Evolutionary conservation across 345 rosid species (phyloP), one percentile per base, ranked within the genome.

Genomic region (Lepidium sativum): DNA sequence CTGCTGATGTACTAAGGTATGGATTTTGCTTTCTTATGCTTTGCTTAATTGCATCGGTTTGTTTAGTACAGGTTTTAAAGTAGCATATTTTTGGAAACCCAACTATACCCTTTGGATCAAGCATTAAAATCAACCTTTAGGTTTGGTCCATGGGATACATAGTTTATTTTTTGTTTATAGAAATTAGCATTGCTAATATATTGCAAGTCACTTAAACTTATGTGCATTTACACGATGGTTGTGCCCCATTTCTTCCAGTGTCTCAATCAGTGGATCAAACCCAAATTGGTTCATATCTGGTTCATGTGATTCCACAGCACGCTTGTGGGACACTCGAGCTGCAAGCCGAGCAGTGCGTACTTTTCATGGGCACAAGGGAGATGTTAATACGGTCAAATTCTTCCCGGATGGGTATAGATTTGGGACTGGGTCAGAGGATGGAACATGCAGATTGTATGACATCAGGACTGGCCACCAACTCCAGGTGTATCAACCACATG

Each of bases 341-440:
- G 96, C 99, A 51, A 91, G 99, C 83, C 78, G 91, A 76, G 97
- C 99, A n/a, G 85, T 80, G 44, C 85, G 79, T 16, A 86, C 91
- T 1, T 95, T 88, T 75, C 87, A 95, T 70, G 99, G 99, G 62
- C 99, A 95, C 6, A 84, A 88, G 69, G 91, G 86, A 79, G 98
- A 92, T 74, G 95, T 89, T 55, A 87, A 84, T 75, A 51, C 91
- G 10, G 96, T 91, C 63, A 95, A 82, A 81, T 95, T 91, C 86
- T 88, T 91, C 75, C 95, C 97, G 29, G 99, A 95, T 77, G 96
- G 97, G 49, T 62, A 86, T 72, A 85, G 91, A 79, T 91, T 95
- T 75, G 99, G 92, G 74, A 88, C 97, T 17, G 99, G 99, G 15
- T 91, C 95, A 15, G 91, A 82, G 21, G 97, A 95, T 68, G 99